Evolutionary conservation across 768 basidiomycete species (phyloP), one percentile per base, ranked within the genome.

Genomic region (Rhizopogon vinicolor): DNA sequence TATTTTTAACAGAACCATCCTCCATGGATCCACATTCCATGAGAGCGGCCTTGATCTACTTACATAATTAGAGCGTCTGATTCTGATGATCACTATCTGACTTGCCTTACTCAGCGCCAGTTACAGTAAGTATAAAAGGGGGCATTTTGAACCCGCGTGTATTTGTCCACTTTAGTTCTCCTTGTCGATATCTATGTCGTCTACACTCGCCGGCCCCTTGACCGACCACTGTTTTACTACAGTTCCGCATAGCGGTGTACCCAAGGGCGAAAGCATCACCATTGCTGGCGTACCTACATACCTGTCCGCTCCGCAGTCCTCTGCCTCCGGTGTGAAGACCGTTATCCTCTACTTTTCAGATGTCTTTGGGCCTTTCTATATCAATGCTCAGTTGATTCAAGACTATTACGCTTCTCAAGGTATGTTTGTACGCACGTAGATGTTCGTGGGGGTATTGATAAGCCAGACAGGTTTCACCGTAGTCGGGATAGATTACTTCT

Each of bases 391-490:
- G 65, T 71, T 86, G 19, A 54, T 87, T 5, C 83, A 85, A 62
- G 85, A 88, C 63, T 87, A 79, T 60, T 84, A 80, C 57, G 85
- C 86, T 1, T 70, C 78, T 7, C 72, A 80, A 18, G 85, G 86
- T 86, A 53, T 2, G 68, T 51, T 12, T 22, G 37, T 10, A 28
- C 3, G n/a, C 22, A 9, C 18, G 5, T 39, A 22, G 42, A 2
- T 13, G 33, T 14, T 16, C 35, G 28, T 16, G 44, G 3, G 55
- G 43, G 12, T 16, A 7, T 12, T 10, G 41, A 41, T 29, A 7
- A 35, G 12, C n/a, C 13, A 5, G 9, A 22, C 48, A 86, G 85
- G 85, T 1, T 86, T 78, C 62, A 67, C 73, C 44, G 83, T 86
- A 4, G 65, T 86, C 5, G 83, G 82, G 2, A 66, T 80, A 41